These are phyloP conservation scores for Dillenia turbinata DNA, from an alignment of 164 flowering plant genomes.

Conservation along the genomic window DNA sequence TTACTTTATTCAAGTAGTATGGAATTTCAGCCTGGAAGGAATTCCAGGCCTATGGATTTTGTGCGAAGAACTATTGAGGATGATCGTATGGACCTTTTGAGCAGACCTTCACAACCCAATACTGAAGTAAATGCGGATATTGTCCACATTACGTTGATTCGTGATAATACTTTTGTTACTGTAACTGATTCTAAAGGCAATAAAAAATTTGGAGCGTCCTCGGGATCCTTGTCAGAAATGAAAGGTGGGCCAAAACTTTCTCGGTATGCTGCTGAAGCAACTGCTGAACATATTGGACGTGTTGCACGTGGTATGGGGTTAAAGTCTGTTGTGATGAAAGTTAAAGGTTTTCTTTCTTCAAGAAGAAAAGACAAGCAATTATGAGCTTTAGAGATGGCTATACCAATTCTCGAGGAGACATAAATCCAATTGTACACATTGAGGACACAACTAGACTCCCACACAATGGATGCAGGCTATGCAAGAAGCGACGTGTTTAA, in stretches of 20 bases:
- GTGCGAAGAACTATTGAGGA: slow-evolving; percentile 25
- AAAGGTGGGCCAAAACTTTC: slow-evolving; percentile 42
- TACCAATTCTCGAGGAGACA: slow-evolving; percentile 22
- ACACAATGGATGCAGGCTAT: slow-evolving; percentile 63
- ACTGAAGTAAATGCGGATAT: slow-evolving; percentile 25
- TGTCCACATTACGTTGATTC: slow-evolving; percentile 45
- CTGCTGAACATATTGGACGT: slow-evolving; percentile 55
- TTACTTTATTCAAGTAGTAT: too few relatives aligned
- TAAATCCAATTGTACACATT: slow-evolving; percentile 39
- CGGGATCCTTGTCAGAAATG: slow-evolving; percentile 32
- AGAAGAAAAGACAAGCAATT: slow-evolving; percentile 52
- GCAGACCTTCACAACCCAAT: background rate
- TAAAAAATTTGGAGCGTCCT: slow-evolving; percentile 32
- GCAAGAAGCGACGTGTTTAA: slow-evolving; percentile 42
- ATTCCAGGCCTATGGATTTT: slow-evolving; percentile 21
- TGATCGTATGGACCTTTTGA: background rate
- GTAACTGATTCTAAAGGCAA: slow-evolving; percentile 62
- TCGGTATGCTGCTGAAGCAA: slow-evolving; percentile 48
- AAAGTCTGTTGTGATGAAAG: slow-evolving; percentile 51
- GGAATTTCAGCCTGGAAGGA: slow-evolving; percentile 6
- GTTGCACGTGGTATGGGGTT: slow-evolving; percentile 29
- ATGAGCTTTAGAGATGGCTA: slow-evolving; percentile 52
- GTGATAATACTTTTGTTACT: slow-evolving; percentile 55
- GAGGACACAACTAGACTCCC: slow-evolving; percentile 53
- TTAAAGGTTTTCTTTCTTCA: slow-evolving; percentile 54